A percentile compares a stretch with the other conserved stretches of the same genome.
Evolutionary conservation across 2,329 filamentous ascomycete genomes (phyloP).

Genomic region (Aspergillus piperis): DNA sequence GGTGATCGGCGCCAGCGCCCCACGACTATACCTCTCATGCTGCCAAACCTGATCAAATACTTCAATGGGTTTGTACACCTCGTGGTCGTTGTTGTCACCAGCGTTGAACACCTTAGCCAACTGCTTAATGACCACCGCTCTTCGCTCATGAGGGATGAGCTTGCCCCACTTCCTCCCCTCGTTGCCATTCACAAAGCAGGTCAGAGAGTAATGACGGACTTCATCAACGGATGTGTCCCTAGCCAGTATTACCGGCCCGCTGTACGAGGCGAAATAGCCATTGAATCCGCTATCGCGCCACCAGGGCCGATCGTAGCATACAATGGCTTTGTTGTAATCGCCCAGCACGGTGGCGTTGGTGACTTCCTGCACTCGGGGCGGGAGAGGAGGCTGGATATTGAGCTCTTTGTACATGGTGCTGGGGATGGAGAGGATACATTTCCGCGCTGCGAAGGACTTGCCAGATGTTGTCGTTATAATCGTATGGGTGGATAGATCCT

Average conservation of each 20-base stretch:
- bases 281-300: conserved; percentile 34
- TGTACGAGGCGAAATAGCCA: conserved; percentile 42
- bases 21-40: conserved; percentile 25
- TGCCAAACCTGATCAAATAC: conserved; percentile 25
- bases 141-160: conserved; percentile 24
- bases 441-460: conserved; percentile 20
- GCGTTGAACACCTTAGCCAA: conserved; percentile 31
- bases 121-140: conserved; percentile 31
- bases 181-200: conserved; percentile 44
- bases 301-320: conserved; percentile 48
- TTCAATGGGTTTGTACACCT: conserved; percentile 43
- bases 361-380: conserved; percentile 28
- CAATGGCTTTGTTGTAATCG: conserved; percentile 40
- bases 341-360: conserved; percentile 35
- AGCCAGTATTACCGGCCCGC: conserved; percentile 42
- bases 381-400: conserved; percentile 47
- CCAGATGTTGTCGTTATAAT: conserved; percentile 9
- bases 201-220: conserved; percentile 33
- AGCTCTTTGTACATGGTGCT: conserved; percentile 52
- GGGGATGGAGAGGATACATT: conserved; percentile 53
- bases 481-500: conserved; percentile 5
- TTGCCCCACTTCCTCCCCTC: conserved; percentile 39
- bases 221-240: conserved; percentile 42
- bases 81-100: conserved; percentile 18
- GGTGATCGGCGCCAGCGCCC: conserved; percentile 41